phyloP scores from a whole-genome alignment of 768 basidiomycete genomes.

The Filobasidium wieringae region DNA sequence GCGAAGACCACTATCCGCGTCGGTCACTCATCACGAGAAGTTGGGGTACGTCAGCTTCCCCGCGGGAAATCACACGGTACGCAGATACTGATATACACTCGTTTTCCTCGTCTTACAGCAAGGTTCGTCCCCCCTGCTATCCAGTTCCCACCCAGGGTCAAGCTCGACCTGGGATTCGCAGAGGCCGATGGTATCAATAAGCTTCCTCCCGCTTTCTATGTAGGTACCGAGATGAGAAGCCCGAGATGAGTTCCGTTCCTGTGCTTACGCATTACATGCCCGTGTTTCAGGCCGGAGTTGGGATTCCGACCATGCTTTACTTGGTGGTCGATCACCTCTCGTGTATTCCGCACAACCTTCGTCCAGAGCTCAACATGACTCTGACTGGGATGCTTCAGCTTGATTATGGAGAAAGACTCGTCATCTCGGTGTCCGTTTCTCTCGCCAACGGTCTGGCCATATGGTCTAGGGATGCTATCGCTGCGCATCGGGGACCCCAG shows the following conservation, averaged over 20 bases:
- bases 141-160: not conserved
- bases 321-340: slow-evolving; percentile 19
- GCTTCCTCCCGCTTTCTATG: not conserved
- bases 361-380: slow-evolving; percentile 29
- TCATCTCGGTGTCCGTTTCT: slow-evolving; percentile 33
- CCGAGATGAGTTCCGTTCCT: too few species aligned
- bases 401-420: slow-evolving; percentile 16
- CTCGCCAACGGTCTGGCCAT: slow-evolving; percentile 25
- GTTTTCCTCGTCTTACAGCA: too few species aligned
- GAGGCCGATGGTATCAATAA: not conserved
- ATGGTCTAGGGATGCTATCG: slow-evolving; percentile 28
- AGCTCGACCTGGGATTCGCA: not conserved
- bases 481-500: slow-evolving; percentile 4
- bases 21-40: too few species aligned
- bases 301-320: not conserved
- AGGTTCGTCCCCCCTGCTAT: too few species aligned
- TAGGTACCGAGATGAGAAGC: not conserved
- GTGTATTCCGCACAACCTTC: slow-evolving; percentile 25
- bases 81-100: too few species aligned
- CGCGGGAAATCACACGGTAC: too few species aligned
- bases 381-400: slow-evolving; percentile 26
- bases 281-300: not conserved
- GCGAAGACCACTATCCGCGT: too few species aligned
- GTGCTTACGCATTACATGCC: not conserved
- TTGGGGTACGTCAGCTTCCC: too few species aligned